Conservation (phyloP, 1,284 basidiomycete genomes). For the Irpex rosettiformis region DNA sequence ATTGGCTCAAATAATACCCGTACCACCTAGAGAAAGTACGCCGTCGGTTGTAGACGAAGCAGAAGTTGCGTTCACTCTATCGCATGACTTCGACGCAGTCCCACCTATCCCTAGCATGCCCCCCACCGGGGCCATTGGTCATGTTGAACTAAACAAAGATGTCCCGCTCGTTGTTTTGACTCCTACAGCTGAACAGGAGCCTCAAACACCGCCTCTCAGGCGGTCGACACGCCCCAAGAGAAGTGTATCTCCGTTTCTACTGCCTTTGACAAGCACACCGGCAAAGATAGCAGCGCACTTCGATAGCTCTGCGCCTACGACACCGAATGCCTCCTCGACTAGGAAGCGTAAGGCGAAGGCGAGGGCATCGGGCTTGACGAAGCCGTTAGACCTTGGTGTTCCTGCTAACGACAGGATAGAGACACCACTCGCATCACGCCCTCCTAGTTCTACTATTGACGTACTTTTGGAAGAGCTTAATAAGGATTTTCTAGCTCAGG, state of each 20-base stretch:
- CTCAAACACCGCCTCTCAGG: conserved; percentile 12
- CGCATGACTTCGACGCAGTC: background rate
- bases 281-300: conserved; percentile 13
- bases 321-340: background rate
- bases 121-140: background rate
- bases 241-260: conserved; percentile 15
- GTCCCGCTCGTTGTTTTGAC: background rate
- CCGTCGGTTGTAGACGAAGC: conserved; percentile 19
- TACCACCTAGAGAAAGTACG: conserved; percentile 1
- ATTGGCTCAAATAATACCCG: background rate
- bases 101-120: background rate
- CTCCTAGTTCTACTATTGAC: background rate
- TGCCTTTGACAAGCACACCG: conserved; percentile 10
- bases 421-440: background rate
- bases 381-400: background rate
- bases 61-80: conserved; percentile 17
- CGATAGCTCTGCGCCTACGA: background rate
- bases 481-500: conserved; percentile 1
- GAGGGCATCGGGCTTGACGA: background rate
- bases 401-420: background rate
- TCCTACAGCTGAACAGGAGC: background rate
- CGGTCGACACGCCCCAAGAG: conserved; percentile 16
- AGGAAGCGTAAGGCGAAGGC: background rate
- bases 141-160: background rate
- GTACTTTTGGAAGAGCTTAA: background rate